Evolutionary conservation across 2,329 filamentous ascomycete genomes (phyloP).

Genomic region (Harringtonia aguacate): DNA sequence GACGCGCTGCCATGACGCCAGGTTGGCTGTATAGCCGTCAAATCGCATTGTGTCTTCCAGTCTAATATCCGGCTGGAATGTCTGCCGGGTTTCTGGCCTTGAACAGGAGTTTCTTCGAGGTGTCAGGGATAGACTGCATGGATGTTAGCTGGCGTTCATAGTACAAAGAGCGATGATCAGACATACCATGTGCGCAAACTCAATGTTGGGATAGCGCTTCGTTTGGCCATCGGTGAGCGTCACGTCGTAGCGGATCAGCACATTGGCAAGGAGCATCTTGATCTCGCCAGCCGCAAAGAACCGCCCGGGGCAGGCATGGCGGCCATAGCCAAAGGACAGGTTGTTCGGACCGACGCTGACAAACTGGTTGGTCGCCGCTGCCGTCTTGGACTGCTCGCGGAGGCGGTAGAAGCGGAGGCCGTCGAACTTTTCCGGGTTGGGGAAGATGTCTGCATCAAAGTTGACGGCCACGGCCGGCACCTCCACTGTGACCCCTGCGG

Average conservation of each 20-base stretch:
- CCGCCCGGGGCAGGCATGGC: slow-evolving; percentile 27
- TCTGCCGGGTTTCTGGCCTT: too few species aligned
- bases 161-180: too few species aligned
- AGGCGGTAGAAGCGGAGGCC: slow-evolving; percentile 26
- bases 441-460: slow-evolving; percentile 24
- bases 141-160: too few species aligned
- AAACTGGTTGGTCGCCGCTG: slow-evolving; percentile 24
- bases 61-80: too few species aligned
- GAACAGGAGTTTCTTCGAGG: too few species aligned
- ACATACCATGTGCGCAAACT: too few species aligned
- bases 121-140: too few species aligned
- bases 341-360: slow-evolving; percentile 22
- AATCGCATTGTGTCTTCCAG: too few species aligned
- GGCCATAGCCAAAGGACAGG: slow-evolving; percentile 28
- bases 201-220: slow-evolving; percentile 17
- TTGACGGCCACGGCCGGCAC: slow-evolving; percentile 25
- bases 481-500: slow-evolving; percentile 31
- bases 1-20: too few species aligned
- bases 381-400: slow-evolving; percentile 14
- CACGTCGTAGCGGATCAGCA: slow-evolving; percentile 20
- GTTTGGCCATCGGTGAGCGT: slow-evolving; percentile 13
- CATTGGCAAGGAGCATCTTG: slow-evolving; percentile 22
- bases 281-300: slow-evolving; percentile 28
- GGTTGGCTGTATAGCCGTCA: too few species aligned
- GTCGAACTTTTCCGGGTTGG: slow-evolving; percentile 25